Evolutionary conservation across 352 stramenopile genomes (phyloP).

Genomic region (Phytophthora podocarpi): DNA sequence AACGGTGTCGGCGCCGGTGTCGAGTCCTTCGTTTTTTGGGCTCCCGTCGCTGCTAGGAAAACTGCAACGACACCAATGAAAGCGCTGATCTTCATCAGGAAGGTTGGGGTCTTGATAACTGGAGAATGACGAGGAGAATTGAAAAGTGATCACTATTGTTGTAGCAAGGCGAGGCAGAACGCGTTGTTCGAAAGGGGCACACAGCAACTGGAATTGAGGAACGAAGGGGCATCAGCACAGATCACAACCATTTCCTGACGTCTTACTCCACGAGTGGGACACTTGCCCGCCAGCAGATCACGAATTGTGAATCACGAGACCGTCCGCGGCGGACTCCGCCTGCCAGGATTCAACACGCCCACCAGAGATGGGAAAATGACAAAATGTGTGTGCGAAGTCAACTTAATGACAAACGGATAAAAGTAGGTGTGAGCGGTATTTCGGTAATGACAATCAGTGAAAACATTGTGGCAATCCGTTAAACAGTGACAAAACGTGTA

Average conservation of each 20-base stretch:
- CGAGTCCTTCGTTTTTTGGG: background rate
- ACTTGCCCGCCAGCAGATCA: background rate
- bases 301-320: background rate
- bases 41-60: background rate
- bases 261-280: background rate
- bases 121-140: background rate
- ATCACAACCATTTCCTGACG: background rate
- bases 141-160: conserved; percentile 10
- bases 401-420: too few relatives aligned
- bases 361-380: too few relatives aligned
- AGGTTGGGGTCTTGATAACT: background rate
- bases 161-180: background rate
- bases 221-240: background rate
- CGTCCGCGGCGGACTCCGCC: too few relatives aligned
- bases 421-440: too few relatives aligned
- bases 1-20: background rate
- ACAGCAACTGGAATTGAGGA: conserved; percentile 3
- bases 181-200: background rate
- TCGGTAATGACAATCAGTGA: too few relatives aligned
- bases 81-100: conserved; percentile 9
- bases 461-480: too few relatives aligned
- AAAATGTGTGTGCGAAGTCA: too few relatives aligned
- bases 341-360: too few relatives aligned
- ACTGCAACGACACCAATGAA: conserved; percentile 1
- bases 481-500: too few relatives aligned